Conservation (phyloP, 352 stramenopile species). For the Pythium vanterpoolii region DNA sequence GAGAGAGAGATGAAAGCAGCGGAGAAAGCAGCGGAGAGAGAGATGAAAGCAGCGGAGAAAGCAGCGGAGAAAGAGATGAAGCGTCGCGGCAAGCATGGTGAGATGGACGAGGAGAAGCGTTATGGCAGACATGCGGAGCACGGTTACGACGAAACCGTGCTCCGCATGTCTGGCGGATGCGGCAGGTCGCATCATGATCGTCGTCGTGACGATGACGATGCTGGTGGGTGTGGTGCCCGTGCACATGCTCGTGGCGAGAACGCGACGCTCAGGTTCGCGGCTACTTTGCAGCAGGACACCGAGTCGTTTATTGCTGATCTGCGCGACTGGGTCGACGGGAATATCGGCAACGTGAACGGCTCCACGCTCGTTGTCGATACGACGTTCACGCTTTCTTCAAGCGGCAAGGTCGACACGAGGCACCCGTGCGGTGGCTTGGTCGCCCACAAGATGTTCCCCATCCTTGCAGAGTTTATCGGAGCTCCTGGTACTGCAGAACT, state of each 20-base stretch:
- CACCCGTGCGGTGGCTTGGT: conserved; percentile 24
- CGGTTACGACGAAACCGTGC: background rate
- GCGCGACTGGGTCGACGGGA: conserved; percentile 2
- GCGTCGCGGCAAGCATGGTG: background rate
- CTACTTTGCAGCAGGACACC: conserved; percentile 18
- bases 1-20: background rate
- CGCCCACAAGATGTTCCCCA: conserved; percentile 22
- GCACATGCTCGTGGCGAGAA: background rate
- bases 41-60: background rate
- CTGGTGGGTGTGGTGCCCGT: background rate
- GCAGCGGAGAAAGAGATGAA: conserved; percentile 4
- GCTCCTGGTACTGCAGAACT: conserved; percentile 21
- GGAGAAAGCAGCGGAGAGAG: background rate
- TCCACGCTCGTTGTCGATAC: conserved; percentile 11
- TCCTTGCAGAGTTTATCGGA: conserved; percentile 23
- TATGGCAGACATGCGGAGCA: background rate
- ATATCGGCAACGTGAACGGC: conserved; percentile 7
- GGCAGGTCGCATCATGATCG: background rate
- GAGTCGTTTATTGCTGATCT: conserved; percentile 20
- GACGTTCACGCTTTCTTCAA: conserved; percentile 23
- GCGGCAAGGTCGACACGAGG: conserved; percentile 12
- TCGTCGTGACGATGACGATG: background rate
- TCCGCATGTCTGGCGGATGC: background rate
- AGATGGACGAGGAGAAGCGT: background rate
- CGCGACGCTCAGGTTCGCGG: background rate